Base-by-base conservation (phyloP, 2,329 filamentous ascomycete species). In the Fusarium mexicanum region DNA sequence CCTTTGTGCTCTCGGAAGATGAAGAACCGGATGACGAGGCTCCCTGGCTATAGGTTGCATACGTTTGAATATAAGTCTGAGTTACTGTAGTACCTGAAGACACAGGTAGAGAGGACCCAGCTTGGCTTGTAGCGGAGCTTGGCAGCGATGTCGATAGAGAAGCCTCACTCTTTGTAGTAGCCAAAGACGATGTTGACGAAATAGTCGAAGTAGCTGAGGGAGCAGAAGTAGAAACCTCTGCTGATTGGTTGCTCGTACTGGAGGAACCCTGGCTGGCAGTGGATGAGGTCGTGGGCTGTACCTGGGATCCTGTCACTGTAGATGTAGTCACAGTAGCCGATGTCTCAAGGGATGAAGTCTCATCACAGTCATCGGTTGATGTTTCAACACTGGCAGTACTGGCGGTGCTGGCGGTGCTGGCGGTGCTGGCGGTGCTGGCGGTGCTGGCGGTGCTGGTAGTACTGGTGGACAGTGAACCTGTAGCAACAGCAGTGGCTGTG, bases 391-490 rank as follows among this genome's bases (percentile, higher is more conserved):
- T 33, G 10, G 29, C 3, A 6, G 16, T 24, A 4, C 11, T 33
- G 12, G 11, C 8, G 11, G 29, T 29, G 8, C 29, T 29, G n/a
- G n/a, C n/a, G n/a, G n/a, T n/a, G n/a, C 22, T 33, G 10, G 29
- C 3, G 8, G 16, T 24, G 3, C 11, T 33, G 12, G 11, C 8
- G 11, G 29, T 29, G 8, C n/a, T n/a, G n/a, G n/a, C n/a, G n/a
- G n/a, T n/a, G n/a, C n/a, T n/a, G 8, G 29, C 3, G 29, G 7
- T 29, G 24, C 16, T 33, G 10, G 29, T 4, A 5, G 22, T n/a
- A 7, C 8, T 33, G 11, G 11, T 14, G 11, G 48, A 24, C 0
- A 51, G 2, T 24, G 22, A 33, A 5, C 6, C 4, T 7, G 22
- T n/a, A 6, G 26, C 11, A 9, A 5, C 29, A 6, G 29, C 31